Conservation (phyloP, 495 filamentous ascomycete genomes). For the Aspergillus sparsus region DNA sequence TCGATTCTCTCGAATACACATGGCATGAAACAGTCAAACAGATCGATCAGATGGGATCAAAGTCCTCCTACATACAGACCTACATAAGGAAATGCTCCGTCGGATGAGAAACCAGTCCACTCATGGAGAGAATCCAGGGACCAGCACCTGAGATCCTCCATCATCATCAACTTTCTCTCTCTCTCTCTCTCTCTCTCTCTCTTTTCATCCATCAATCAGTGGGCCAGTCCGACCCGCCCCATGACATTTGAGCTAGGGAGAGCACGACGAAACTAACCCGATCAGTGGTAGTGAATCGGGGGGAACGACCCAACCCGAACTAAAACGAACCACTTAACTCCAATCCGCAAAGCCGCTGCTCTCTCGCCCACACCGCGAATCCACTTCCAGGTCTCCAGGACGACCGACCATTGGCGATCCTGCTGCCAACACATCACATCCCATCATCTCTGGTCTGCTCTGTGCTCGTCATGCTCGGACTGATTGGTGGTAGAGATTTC, state of each 20-base stretch:
- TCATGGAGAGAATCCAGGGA: background rate
- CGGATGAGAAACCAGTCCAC: background rate
- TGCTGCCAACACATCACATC: slow-evolving; percentile 26
- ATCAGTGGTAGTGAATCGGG: slow-evolving; percentile 10
- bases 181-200: background rate
- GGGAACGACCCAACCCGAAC: background rate
- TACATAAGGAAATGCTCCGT: slow-evolving; percentile 1
- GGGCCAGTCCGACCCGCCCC: slow-evolving; percentile 10
- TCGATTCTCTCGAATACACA: background rate
- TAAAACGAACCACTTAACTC: background rate
- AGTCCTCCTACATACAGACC: slow-evolving; percentile 1
- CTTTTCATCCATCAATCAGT: slow-evolving; percentile 1
- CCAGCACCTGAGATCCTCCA: background rate
- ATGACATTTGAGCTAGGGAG: background rate
- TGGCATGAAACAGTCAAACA: slow-evolving; percentile 15
- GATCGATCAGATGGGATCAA: background rate
- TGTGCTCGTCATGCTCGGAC: background rate
- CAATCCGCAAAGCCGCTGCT: slow-evolving; percentile 1
- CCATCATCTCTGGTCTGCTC: slow-evolving; percentile 6
- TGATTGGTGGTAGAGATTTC: slow-evolving; percentile 20
- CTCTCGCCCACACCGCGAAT: background rate
- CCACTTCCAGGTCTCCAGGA: slow-evolving; percentile 17
- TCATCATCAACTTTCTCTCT: background rate
- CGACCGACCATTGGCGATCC: slow-evolving; percentile 21
- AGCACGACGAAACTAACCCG: background rate